phyloP scores from a whole-genome alignment of 176 grass and related monocot species.

The Oryza rufipogon region DNA sequence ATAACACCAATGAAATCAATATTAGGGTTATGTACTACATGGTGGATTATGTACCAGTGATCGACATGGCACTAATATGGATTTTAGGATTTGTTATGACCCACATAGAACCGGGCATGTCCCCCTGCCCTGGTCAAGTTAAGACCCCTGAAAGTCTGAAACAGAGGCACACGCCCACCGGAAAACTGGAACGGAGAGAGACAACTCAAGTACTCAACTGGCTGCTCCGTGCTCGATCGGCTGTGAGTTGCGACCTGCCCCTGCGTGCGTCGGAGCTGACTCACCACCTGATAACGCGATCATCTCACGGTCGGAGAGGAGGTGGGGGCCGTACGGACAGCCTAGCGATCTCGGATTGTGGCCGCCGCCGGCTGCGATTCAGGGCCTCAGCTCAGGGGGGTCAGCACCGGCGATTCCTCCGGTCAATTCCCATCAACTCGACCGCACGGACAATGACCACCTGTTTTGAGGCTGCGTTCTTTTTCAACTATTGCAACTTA shows the following conservation, averaged over 20 bases:
- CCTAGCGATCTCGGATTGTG: background rate
- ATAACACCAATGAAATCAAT: too few species aligned
- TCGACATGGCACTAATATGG: too few species aligned
- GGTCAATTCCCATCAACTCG: conserved; percentile 3
- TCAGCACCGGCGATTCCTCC: background rate
- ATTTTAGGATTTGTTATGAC: too few species aligned
- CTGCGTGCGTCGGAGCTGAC: conserved; percentile 24
- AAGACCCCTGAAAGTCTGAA: background rate
- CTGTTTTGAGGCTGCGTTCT: background rate
- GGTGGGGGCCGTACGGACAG: background rate
- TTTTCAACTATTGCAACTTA: too few species aligned
- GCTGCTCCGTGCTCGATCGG: too few species aligned
- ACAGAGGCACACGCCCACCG: background rate
- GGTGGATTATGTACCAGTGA: too few species aligned
- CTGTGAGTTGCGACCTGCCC: too few species aligned
- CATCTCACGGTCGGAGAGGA: background rate
- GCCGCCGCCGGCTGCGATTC: background rate
- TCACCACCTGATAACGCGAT: conserved; percentile 5
- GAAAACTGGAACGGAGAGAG: background rate
- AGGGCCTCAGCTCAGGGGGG: background rate
- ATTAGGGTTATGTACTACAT: too few species aligned
- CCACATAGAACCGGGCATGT: too few species aligned
- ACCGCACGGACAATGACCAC: background rate
- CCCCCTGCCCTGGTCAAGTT: too few species aligned
- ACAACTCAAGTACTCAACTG: too few species aligned